Base-by-base conservation (phyloP, 1,284 basidiomycete genomes). In the Fomitopsis schrenkii region DNA sequence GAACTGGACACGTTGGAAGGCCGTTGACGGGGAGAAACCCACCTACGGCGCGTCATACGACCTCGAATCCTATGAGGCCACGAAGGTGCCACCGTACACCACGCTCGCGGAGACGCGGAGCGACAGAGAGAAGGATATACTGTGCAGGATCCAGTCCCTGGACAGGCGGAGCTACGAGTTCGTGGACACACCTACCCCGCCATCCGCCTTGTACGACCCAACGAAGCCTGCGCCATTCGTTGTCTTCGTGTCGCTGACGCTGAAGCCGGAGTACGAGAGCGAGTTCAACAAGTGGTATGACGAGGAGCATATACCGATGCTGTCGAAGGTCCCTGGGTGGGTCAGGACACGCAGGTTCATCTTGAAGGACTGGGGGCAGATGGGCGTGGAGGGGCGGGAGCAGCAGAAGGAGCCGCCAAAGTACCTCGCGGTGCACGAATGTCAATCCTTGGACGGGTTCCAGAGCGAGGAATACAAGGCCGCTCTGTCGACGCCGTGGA, bases 31-130 rank as follows among this genome's bases (percentile, higher is more conserved):
- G 12, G 62, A 69, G 46, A 75, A 71, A 50, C 81, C 83, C 0
- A 68, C 71, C 1, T 87, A 82, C 82, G 73, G 81, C 1, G 85
- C 86, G 1, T 68, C 83, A 40, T 87, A 87, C 68, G 85, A 87
- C 67, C 72, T 87, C 58, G 77, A 79, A 26, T 77, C 80, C 35
- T 76, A 74, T 53, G 70, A 75, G 22, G 77, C 79, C 4, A 83
- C 86, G 62, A 59, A 70, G 42, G 73, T 80, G 56, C 75, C 80
- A 38, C 78, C 75, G 22, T 87, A 86, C 72, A 82, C 77, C 26
- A 74, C 75, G 14, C 75, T 87, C 19, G 77, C 82, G 19, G 74
- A 75, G 56, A 82, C 81, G 44, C 76, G 84, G 40, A 86, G 84
- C 67, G 76, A 76, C 50, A 77, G 83, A 42, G 86, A 87, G 72